Percentiles rank a stretch among this genome's conserved stretches.
Conservation (phyloP, 345 rosid species). For the Isatis tinctoria region DNA sequence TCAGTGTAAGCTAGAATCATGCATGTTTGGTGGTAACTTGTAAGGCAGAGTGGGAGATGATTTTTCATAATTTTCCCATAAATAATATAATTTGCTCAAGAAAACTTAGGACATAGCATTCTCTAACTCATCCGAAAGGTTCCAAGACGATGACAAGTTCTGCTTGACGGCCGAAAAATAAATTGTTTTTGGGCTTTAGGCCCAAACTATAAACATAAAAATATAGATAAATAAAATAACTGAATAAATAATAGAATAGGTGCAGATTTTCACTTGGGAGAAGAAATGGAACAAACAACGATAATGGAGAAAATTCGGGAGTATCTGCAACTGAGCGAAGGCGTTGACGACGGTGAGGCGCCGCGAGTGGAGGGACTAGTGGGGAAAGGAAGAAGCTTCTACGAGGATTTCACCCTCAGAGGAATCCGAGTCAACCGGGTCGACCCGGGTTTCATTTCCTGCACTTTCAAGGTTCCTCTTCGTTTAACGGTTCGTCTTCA, state of each 20-base stretch:
- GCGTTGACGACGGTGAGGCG: slow-evolving; percentile 48
- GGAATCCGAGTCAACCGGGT: slow-evolving; percentile 81
- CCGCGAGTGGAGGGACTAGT: slow-evolving; percentile 42
- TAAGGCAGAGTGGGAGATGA: too few species aligned
- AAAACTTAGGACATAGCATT: neutral
- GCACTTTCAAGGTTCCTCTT: slow-evolving; percentile 78
- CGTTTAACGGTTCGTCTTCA: slow-evolving; percentile 62
- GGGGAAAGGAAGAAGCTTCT: slow-evolving; percentile 46
- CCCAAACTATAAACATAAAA: neutral
- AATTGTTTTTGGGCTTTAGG: too few species aligned
- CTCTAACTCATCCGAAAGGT: neutral
- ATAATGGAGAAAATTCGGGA: slow-evolving; percentile 60
- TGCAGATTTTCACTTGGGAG: neutral
- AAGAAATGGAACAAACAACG: neutral
- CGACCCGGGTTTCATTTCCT: slow-evolving; percentile 62
- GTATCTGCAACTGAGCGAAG: slow-evolving; percentile 40
- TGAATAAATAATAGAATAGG: too few species aligned
- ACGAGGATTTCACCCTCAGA: slow-evolving; percentile 53
- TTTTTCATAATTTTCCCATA: too few species aligned
- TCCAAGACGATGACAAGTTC: neutral
- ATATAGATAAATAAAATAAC: neutral
- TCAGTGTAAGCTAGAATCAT: neutral
- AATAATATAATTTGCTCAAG: too few species aligned
- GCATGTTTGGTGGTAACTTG: too few species aligned
- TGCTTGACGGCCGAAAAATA: neutral